Evolutionary conservation across 441 rosid genomes (phyloP).

Genomic region (Macaranga tanarius): DNA sequence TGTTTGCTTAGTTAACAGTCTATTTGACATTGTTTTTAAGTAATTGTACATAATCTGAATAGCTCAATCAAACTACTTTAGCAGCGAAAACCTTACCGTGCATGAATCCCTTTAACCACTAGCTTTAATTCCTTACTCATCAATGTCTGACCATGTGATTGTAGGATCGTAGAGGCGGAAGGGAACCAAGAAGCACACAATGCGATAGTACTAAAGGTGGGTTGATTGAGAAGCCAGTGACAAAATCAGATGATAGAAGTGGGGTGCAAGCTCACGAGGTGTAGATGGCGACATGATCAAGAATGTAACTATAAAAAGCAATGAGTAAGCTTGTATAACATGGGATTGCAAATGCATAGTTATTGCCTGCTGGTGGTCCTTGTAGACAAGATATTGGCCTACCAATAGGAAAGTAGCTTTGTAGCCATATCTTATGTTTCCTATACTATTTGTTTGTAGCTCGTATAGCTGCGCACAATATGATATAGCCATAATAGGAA

Average conservation of each 20-base stretch:
- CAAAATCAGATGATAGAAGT: constrained; percentile 30
- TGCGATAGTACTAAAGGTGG: constrained; percentile 19
- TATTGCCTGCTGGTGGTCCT: constrained; percentile 12
- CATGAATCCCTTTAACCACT: not conserved
- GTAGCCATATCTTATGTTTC: constrained; percentile 7
- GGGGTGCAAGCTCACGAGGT: constrained; percentile 17
- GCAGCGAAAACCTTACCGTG: not conserved
- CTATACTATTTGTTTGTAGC: constrained; percentile 1
- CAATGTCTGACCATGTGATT: constrained; percentile 19
- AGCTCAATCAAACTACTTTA: not conserved
- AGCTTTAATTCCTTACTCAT: not conserved
- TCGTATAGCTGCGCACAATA: constrained; percentile 3
- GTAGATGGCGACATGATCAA: constrained; percentile 23
- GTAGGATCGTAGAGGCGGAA: constrained; percentile 52
- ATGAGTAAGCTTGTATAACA: constrained; percentile 9
- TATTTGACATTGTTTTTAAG: too few species aligned
- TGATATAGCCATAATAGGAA: not conserved
- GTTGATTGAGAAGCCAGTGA: constrained; percentile 26
- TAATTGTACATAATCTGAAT: not conserved
- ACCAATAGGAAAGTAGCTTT: not conserved
- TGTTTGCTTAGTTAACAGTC: too few species aligned
- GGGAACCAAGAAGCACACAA: constrained; percentile 25
- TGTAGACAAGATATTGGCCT: constrained; percentile 16
- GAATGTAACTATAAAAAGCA: constrained; percentile 27
- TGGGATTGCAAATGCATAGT: constrained; percentile 19